Percentiles rank a stretch among this genome's conserved stretches.
Evolutionary conservation across 805 yeast genomes (phyloP).

Genomic region (Ogataea naganishii): DNA sequence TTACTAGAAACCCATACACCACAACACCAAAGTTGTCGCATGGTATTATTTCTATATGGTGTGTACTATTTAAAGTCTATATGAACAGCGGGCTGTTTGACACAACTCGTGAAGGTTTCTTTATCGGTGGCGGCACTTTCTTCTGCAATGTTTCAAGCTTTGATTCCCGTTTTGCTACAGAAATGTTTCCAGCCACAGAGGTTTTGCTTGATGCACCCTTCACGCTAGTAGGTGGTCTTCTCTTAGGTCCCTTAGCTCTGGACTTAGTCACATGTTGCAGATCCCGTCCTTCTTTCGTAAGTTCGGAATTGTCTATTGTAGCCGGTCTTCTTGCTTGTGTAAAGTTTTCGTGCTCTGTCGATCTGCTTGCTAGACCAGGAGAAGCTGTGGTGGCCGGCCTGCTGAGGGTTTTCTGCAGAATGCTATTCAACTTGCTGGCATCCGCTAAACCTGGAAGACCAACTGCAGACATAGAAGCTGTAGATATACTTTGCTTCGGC

Average conservation of each 20-base stretch:
- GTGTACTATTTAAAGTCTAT: too few relatives aligned
- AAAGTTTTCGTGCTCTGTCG: constrained; percentile 3
- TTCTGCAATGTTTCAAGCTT: too few relatives aligned
- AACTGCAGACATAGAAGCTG: too few relatives aligned
- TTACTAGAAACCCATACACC: neutral
- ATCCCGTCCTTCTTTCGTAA: constrained; percentile 15
- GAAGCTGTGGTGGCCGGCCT: constrained; percentile 21
- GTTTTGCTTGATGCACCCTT: too few relatives aligned
- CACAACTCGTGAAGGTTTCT: too few relatives aligned
- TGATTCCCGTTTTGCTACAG: too few relatives aligned
- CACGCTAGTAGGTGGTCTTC: constrained; percentile 32
- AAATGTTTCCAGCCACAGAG: too few relatives aligned
- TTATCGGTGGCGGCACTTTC: too few relatives aligned
- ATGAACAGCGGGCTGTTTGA: constrained; percentile 3
- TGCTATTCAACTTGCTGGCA: constrained; percentile 4
- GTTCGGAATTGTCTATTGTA: constrained; percentile 11
- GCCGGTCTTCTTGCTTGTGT: constrained; percentile 7
- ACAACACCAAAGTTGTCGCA: neutral
- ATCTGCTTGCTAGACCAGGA: constrained; percentile 21
- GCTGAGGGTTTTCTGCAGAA: constrained; percentile 11
- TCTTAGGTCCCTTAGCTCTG: constrained; percentile 43
- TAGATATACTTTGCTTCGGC: too few relatives aligned
- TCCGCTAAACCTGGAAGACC: constrained; percentile 16
- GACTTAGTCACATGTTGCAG: constrained; percentile 36
- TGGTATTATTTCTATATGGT: neutral